Evolutionary conservation across 345 rosid genomes (phyloP), one percentile per base, ranked within the genome.

Genomic region (Euphorbia pulcherrima): DNA sequence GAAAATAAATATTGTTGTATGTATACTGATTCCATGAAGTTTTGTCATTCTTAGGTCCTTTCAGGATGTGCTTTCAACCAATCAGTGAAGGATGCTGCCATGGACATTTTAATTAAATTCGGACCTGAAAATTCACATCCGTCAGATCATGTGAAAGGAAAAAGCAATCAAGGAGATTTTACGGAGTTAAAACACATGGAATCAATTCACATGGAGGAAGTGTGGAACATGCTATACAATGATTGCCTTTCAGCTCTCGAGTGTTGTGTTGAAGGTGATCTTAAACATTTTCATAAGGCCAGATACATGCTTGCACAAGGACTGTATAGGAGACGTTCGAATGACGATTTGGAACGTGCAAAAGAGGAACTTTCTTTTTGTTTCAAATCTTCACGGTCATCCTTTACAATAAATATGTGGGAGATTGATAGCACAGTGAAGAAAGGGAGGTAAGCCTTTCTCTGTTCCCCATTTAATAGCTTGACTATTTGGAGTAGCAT

Each of bases 351-450:
- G 79, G 97, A 85, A 83, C 89, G 81, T 80, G 94, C 97, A 71
- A 91, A 89, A 80, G 97, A 93, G 33, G 97, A 88, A 74, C 92
- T 94, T 65, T 84, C 97, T 41, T 94, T 94, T 78, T 91, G 97
- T 77, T 91, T 94, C 81, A 91, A 81, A 78, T 91, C 99, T 59
- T 88, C 92, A 62, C 84, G 97, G 62, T 94, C 99, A 40, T 76
- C 87, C 77, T 93, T 93, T 76, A 93, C 99, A 14, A 89, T 93
- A 81, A 86, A 91, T 71, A 91, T 91, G 99, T 94, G 99, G 99
- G 99, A 94, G 86, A 94, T 94, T 68, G 99, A 93, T 84, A 94
- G 97, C 78, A 85, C 89, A 95, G 96, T 87, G 51, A 91, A 86
- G 78, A 90, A 91, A 71, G 97, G 97, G 83, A 93, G 92, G 98